Conservation (phyloP, 768 basidiomycete genomes). For the Glaciozyma martinii region DNA sequence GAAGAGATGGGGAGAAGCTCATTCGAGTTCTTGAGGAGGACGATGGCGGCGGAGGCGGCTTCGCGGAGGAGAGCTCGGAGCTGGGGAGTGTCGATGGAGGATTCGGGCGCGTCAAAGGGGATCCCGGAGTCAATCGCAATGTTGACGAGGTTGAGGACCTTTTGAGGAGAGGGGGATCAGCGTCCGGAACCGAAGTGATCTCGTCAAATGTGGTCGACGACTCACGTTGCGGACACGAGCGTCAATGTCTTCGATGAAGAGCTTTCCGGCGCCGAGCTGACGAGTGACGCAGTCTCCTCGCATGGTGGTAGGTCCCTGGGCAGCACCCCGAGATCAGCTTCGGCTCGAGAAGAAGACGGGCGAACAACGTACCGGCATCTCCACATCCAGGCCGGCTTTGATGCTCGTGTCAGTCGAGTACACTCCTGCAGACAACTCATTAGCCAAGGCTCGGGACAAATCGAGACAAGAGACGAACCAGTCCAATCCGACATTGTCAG, state of each 20-base stretch:
- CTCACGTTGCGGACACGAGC: conserved; percentile 44
- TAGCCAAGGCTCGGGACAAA: too few species aligned
- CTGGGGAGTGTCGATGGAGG: conserved; percentile 41
- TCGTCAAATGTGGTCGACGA: conserved; percentile 31
- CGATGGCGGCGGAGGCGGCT: conserved; percentile 43
- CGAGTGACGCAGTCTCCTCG: conserved; percentile 25
- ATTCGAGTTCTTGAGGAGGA: conserved; percentile 46
- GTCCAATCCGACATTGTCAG: conserved; percentile 38
- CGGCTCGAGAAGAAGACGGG: not conserved
- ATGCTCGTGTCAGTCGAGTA: conserved; percentile 36
- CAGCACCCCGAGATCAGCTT: not conserved
- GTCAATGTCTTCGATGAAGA: conserved; percentile 44
- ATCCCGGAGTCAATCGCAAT: conserved; percentile 49
- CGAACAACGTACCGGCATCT: conserved; percentile 31
- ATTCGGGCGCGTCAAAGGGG: conserved; percentile 50
- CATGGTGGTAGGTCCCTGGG: conserved; percentile 41
- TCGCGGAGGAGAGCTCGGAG: conserved; percentile 44
- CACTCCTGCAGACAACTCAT: conserved; percentile 6
- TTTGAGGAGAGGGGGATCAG: not conserved
- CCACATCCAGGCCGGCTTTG: conserved; percentile 38
- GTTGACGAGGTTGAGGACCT: conserved; percentile 49
- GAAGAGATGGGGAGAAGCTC: conserved; percentile 38
- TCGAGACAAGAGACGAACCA: not conserved
- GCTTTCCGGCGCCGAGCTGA: conserved; percentile 37
- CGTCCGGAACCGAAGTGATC: not conserved